Conservation (phyloP, 345 rosid species). For the Streptanthus diversifolius region DNA sequence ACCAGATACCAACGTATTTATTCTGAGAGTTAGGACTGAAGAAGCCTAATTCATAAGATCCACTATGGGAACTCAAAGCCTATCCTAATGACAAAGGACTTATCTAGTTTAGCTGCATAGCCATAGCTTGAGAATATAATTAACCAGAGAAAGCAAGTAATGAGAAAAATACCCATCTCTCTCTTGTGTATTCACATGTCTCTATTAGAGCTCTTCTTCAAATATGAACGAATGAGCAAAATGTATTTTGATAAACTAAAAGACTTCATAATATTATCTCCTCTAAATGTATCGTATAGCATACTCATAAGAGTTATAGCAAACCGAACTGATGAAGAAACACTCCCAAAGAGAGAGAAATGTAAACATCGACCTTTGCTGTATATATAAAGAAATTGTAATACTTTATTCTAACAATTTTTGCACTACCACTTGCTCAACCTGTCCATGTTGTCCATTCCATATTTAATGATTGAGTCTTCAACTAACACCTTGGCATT, state of each 20-base stretch:
- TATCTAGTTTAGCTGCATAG: constrained; percentile 1
- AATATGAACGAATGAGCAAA: not conserved
- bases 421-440: too few species aligned
- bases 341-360: too few species aligned
- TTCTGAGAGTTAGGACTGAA: constrained; percentile 18
- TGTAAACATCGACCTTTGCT: too few species aligned
- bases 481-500: too few species aligned
- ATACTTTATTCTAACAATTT: too few species aligned
- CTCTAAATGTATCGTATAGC: not conserved
- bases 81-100: constrained; percentile 1
- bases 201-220: not conserved
- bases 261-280: not conserved
- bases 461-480: too few species aligned
- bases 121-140: not conserved
- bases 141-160: constrained; percentile 10
- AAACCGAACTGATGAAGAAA: too few species aligned
- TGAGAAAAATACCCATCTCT: not conserved
- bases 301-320: too few species aligned
- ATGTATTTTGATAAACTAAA: not conserved
- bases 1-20: too few species aligned
- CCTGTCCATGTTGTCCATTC: too few species aligned
- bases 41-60: constrained; percentile 34
- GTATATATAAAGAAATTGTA: too few species aligned
- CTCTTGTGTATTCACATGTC: not conserved
- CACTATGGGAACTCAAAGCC: constrained; percentile 10